These are phyloP conservation scores for Alternaria sp. DNA, from an alignment of 2,329 filamentous ascomycete species.

Conservation along the genomic window DNA sequence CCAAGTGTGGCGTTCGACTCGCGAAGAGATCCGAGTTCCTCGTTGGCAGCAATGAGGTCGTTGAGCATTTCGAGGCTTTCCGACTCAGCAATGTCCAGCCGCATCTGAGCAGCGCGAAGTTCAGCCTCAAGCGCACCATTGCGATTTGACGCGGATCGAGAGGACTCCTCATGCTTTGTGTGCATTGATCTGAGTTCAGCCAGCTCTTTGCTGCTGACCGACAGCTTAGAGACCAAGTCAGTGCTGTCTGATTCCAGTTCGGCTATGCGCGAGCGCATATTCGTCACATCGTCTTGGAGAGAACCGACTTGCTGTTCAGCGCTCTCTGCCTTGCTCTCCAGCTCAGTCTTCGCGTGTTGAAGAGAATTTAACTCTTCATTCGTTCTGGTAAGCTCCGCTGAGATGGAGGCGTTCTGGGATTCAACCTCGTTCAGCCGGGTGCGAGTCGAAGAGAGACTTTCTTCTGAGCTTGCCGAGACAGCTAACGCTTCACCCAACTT, in stretches of 20 bases:
- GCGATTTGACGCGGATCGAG: slow-evolving; percentile 2
- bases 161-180: slow-evolving; percentile 15
- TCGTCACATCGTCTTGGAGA: slow-evolving; percentile 24
- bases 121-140: slow-evolving; percentile 26
- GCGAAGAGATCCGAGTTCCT: slow-evolving; percentile 35
- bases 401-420: slow-evolving; percentile 9
- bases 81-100: slow-evolving; percentile 31
- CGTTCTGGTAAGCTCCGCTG: slow-evolving; percentile 1
- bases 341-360: slow-evolving; percentile 16
- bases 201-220: slow-evolving; percentile 18
- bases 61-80: slow-evolving; percentile 25
- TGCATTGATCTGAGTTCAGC: slow-evolving; percentile 17
- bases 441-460: slow-evolving; percentile 15
- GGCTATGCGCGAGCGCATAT: slow-evolving; percentile 20
- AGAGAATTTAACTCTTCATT: slow-evolving; percentile 19
- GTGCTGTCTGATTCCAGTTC: slow-evolving; percentile 26
- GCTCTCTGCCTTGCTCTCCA: slow-evolving; percentile 16
- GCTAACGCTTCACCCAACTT: slow-evolving; percentile 11
- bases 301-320: slow-evolving; percentile 7
- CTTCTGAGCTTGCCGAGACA: slow-evolving; percentile 3
- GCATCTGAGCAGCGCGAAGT: slow-evolving; percentile 25
- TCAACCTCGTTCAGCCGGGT: slow-evolving; percentile 15
- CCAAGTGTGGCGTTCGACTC: slow-evolving; percentile 35
- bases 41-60: slow-evolving; percentile 32
- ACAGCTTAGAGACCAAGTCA: slow-evolving; percentile 25